Percentiles rank a stretch among this genome's conserved stretches.
phyloP scores from a whole-genome alignment of 768 basidiomycete genomes.

The Pulveroboletus sp. region DNA sequence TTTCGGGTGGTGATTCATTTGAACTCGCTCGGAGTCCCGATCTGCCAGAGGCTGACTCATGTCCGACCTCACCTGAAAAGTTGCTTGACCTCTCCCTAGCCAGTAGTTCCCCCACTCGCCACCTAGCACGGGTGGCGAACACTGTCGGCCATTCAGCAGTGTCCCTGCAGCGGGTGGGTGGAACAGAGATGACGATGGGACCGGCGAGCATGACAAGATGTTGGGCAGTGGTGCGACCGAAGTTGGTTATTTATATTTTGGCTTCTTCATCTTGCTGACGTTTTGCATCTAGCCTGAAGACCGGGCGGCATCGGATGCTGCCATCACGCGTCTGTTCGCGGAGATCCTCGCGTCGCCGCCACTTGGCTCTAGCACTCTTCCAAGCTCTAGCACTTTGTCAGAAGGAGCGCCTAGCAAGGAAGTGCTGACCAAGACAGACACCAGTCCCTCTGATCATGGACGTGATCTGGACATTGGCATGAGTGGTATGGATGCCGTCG shows the following conservation, averaged over 20 bases:
- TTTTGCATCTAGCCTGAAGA: constrained; percentile 36
- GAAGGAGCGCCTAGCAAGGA: constrained; percentile 27
- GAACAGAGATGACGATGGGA: constrained; percentile 30
- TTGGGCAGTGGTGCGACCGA: constrained; percentile 28
- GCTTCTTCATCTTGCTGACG: constrained; percentile 21
- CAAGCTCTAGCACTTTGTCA: constrained; percentile 30
- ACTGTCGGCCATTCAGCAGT: constrained; percentile 49
- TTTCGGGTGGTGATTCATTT: constrained; percentile 22
- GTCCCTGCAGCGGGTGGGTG: constrained; percentile 94
- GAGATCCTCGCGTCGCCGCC: constrained; percentile 34
- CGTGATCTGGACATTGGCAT: constrained; percentile 16
- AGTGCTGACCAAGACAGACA: constrained; percentile 19
- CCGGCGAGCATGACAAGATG: constrained; percentile 16
- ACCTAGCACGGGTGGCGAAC: constrained; percentile 98
- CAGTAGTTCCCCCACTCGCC: constrained; percentile 73
- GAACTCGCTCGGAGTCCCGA: constrained; percentile 37
- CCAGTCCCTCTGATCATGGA: constrained; percentile 6
- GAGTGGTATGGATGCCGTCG: constrained; percentile 16
- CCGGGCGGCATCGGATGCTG: constrained; percentile 44
- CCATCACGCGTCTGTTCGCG: constrained; percentile 30
- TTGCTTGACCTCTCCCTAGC: constrained; percentile 33
- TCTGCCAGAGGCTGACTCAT: constrained; percentile 32
- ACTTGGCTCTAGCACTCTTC: constrained; percentile 29
- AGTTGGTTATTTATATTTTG: constrained; percentile 26
- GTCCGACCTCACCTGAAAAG: constrained; percentile 19